Evolutionary conservation across 73 alveolate genomes (phyloP).

Genomic region (Uronychia setigera): DNA sequence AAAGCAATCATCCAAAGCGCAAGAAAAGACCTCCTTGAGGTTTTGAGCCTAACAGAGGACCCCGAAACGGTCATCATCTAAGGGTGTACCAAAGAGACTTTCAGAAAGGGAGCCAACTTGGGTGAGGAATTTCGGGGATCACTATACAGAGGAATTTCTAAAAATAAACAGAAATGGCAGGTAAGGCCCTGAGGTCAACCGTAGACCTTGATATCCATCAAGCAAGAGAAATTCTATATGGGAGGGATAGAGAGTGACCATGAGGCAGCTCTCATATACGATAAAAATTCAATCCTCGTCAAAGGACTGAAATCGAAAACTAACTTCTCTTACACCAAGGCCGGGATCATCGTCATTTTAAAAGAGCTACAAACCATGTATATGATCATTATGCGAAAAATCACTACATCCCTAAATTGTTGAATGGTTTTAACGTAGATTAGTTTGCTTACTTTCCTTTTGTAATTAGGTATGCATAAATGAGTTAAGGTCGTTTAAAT

Average conservation of each 20-base stretch:
- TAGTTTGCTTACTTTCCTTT: no score
- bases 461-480: no score
- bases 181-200: no score
- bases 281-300: slow-evolving; percentile 73
- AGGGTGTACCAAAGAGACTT: neutral
- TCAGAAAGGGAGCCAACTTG: neutral
- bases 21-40: neutral
- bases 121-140: slow-evolving; percentile 44
- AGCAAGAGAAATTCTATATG: slow-evolving; percentile 74
- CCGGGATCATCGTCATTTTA: no score
- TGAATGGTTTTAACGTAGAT: no score
- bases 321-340: no score
- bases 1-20: neutral
- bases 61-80: neutral
- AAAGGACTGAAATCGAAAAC: slow-evolving; percentile 89
- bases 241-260: slow-evolving; percentile 80
- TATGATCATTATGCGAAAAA: no score
- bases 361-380: no score
- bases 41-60: neutral
- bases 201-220: slow-evolving; percentile 73
- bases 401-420: no score
- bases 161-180: slow-evolving; percentile 71
- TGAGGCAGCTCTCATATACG: slow-evolving; percentile 89
- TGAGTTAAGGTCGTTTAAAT: no score
- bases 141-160: slow-evolving; percentile 62